Conservation (phyloP, 2,329 filamentous ascomycete genomes). For the Pestalotiopsis sp. region DNA sequence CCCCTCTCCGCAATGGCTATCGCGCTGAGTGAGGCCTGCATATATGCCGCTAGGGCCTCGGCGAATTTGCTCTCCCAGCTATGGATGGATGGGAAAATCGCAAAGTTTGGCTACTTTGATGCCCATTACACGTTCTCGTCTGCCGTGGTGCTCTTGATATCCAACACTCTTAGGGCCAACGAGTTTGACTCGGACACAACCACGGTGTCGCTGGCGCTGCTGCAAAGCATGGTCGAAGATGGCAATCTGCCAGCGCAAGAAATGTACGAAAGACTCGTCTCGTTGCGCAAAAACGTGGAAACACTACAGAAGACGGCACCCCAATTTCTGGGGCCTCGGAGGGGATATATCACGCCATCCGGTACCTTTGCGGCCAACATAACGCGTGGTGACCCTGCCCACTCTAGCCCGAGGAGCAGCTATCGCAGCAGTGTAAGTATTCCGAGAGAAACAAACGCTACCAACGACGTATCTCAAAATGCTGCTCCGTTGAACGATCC, state of each 20-base stretch:
- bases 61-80: constrained; percentile 27
- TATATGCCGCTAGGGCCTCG: constrained; percentile 27
- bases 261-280: constrained; percentile 23
- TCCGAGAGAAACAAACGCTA: neutral
- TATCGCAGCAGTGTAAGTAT: neutral
- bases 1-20: constrained; percentile 31
- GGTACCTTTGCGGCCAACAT: constrained; percentile 19
- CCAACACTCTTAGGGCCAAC: constrained; percentile 25
- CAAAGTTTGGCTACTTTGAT: constrained; percentile 31
- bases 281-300: constrained; percentile 20
- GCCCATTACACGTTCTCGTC: constrained; percentile 31
- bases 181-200: constrained; percentile 24
- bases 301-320: constrained; percentile 1
- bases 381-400: neutral
- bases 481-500: constrained; percentile 17
- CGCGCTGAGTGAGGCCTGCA: constrained; percentile 33
- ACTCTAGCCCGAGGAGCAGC: neutral
- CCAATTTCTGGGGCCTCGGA: constrained; percentile 1
- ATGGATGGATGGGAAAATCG: constrained; percentile 28
- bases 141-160: constrained; percentile 27
- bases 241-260: constrained; percentile 31
- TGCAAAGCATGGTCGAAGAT: constrained; percentile 31
- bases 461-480: neutral
- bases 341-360: constrained; percentile 16
- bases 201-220: constrained; percentile 21